A percentile compares a stretch with the other conserved stretches of the same genome.
These are phyloP conservation scores for Dissoconium aciculare DNA, from an alignment of 2,329 filamentous ascomycete species.

Conservation along the genomic window DNA sequence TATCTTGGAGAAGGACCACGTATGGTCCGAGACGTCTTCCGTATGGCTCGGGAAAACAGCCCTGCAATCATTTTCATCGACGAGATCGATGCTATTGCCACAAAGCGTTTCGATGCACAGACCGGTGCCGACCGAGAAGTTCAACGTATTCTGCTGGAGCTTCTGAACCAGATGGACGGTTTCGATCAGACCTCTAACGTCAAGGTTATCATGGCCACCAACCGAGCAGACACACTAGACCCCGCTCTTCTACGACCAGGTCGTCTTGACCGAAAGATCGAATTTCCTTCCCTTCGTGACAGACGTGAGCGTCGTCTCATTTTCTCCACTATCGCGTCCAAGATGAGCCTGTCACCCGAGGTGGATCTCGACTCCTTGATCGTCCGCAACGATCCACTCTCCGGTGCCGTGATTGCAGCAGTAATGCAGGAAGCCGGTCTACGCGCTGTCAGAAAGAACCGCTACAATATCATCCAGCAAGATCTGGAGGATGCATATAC, in stretches of 20 bases:
- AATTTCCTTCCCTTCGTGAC: conserved; percentile 91
- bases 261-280: conserved; percentile 93
- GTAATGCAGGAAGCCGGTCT: conserved; percentile 99
- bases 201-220: conserved; percentile 99
- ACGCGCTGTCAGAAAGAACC: conserved; percentile 86
- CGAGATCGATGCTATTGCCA: conserved; percentile 96
- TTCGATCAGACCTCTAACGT: conserved; percentile 98
- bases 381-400: conserved; percentile 88
- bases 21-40: conserved; percentile 98
- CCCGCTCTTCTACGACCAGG: conserved; percentile 87
- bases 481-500: conserved; percentile 96
- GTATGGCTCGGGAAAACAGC: conserved; percentile 97
- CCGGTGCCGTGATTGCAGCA: conserved; percentile 88
- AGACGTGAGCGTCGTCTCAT: conserved; percentile 90
- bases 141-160: conserved; percentile 90
- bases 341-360: conserved; percentile 94
- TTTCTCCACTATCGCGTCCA: conserved; percentile 89
- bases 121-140: conserved; percentile 96
- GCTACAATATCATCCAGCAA: conserved; percentile 97
- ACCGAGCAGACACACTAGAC: conserved; percentile 92
- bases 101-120: conserved; percentile 97
- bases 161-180: conserved; percentile 99
- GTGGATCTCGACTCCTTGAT: conserved; percentile 94
- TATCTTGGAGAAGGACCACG: conserved; percentile 94
- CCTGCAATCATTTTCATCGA: conserved; percentile 99